phyloP scores from a whole-genome alignment of 2,329 filamentous ascomycete species.

The Dothistroma pini region DNA sequence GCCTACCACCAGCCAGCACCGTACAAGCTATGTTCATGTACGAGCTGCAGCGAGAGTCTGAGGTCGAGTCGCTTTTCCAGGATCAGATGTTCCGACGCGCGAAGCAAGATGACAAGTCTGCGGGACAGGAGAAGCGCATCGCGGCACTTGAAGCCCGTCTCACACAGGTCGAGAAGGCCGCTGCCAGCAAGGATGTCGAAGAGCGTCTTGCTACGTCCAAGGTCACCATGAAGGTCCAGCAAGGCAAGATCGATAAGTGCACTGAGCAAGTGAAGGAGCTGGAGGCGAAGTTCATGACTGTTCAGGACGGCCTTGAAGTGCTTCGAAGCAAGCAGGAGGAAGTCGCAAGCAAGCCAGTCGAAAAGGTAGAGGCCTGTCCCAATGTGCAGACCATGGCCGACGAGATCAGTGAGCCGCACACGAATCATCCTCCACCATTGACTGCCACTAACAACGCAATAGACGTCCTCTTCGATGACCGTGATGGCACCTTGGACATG shows the following conservation, averaged over 20 bases:
- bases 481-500: slow-evolving; percentile 20
- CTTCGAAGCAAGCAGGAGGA: slow-evolving; percentile 8
- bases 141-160: slow-evolving; percentile 16
- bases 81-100: slow-evolving; percentile 25
- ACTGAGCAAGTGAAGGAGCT: slow-evolving; percentile 4
- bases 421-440: neutral
- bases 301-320: slow-evolving; percentile 5
- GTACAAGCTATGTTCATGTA: slow-evolving; percentile 30
- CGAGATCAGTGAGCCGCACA: slow-evolving; percentile 10
- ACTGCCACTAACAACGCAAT: neutral
- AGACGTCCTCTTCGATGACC: slow-evolving; percentile 23
- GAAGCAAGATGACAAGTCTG: slow-evolving; percentile 8
- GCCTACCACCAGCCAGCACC: slow-evolving; percentile 26
- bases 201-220: slow-evolving; percentile 19
- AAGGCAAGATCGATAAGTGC: slow-evolving; percentile 10
- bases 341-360: neutral
- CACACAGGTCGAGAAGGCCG: slow-evolving; percentile 19
- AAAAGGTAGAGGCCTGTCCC: neutral
- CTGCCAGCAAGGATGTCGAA: slow-evolving; percentile 11
- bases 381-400: slow-evolving; percentile 12
- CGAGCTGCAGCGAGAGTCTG: slow-evolving; percentile 28
- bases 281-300: slow-evolving; percentile 4
- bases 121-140: slow-evolving; percentile 11
- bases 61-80: slow-evolving; percentile 29
- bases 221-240: slow-evolving; percentile 10